phyloP scores from a whole-genome alignment of 2,329 filamentous ascomycete genomes.

The Madurella fahalii region DNA sequence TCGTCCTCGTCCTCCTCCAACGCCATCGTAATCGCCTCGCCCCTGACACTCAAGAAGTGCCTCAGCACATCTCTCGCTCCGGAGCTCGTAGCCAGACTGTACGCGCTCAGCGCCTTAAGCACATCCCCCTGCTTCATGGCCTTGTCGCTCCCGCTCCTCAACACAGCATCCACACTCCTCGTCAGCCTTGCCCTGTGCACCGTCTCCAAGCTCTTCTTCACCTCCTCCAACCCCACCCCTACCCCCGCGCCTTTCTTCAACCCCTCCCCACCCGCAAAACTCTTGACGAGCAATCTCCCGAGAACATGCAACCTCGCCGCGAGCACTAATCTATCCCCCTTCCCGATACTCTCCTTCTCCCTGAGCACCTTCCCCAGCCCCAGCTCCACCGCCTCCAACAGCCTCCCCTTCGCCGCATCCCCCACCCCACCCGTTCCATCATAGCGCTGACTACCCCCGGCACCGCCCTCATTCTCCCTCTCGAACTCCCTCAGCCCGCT shows the following conservation, averaged over 20 bases:
- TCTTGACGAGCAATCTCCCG: slow-evolving; percentile 70
- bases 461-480: slow-evolving; percentile 19
- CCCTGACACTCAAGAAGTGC: slow-evolving; percentile 72
- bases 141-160: slow-evolving; percentile 58
- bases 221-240: slow-evolving; percentile 57
- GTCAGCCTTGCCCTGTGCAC: slow-evolving; percentile 59
- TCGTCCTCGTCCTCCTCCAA: slow-evolving; percentile 49
- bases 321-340: slow-evolving; percentile 50
- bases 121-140: slow-evolving; percentile 44
- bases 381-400: slow-evolving; percentile 13
- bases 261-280: slow-evolving; percentile 47
- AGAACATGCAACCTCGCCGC: slow-evolving; percentile 72
- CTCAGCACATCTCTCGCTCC: slow-evolving; percentile 73
- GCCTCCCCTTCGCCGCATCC: slow-evolving; percentile 27
- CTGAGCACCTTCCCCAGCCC: slow-evolving; percentile 16
- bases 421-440: slow-evolving; percentile 22
- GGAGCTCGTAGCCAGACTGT: slow-evolving; percentile 75
- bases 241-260: slow-evolving; percentile 27
- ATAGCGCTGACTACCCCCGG: background rate
- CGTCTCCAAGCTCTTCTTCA: slow-evolving; percentile 59
- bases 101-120: slow-evolving; percentile 73
- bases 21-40: slow-evolving; percentile 61
- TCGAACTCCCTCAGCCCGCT: slow-evolving; percentile 50
- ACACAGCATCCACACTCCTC: slow-evolving; percentile 63
- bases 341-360: slow-evolving; percentile 33